Percentiles rank a stretch among this genome's conserved stretches.
Conservation (phyloP, 768 basidiomycete genomes). For the Crucibulum laeve region DNA sequence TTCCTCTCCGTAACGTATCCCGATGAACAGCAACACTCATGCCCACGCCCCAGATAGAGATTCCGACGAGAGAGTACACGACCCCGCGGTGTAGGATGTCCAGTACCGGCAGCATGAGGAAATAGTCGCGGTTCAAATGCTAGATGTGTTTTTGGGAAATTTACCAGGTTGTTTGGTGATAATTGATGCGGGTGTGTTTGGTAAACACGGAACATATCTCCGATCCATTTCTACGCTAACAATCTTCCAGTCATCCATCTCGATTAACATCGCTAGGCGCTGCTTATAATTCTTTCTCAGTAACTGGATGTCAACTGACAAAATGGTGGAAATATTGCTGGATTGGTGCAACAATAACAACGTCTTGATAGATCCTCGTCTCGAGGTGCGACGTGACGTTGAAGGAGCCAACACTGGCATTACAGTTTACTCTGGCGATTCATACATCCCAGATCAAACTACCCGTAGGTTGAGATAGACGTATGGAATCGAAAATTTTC, state of each 20-base stretch:
- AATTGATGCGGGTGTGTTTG: too few relatives aligned
- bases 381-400: conserved; percentile 27
- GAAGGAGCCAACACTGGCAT: conserved; percentile 28
- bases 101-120: conserved; percentile 23
- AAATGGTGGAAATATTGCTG: conserved; percentile 26
- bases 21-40: conserved; percentile 50
- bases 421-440: conserved; percentile 19
- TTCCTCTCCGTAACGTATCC: conserved; percentile 48
- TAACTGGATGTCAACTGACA: conserved; percentile 3
- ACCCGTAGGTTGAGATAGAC: conserved; percentile 27
- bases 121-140: background rate
- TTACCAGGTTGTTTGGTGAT: too few relatives aligned
- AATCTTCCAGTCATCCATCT: too few relatives aligned
- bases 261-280: background rate
- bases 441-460: conserved; percentile 24
- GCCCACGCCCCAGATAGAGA: conserved; percentile 49
- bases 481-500: conserved; percentile 1
- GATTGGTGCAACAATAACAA: conserved; percentile 46
- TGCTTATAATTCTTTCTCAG: background rate
- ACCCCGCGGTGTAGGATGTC: conserved; percentile 52
- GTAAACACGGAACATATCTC: too few relatives aligned
- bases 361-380: conserved; percentile 40
- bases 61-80: conserved; percentile 47
- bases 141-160: background rate
- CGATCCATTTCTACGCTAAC: too few relatives aligned